Conservation (phyloP, 371 early-diverging fungal genomes). For the Mortierella sp. region DNA sequence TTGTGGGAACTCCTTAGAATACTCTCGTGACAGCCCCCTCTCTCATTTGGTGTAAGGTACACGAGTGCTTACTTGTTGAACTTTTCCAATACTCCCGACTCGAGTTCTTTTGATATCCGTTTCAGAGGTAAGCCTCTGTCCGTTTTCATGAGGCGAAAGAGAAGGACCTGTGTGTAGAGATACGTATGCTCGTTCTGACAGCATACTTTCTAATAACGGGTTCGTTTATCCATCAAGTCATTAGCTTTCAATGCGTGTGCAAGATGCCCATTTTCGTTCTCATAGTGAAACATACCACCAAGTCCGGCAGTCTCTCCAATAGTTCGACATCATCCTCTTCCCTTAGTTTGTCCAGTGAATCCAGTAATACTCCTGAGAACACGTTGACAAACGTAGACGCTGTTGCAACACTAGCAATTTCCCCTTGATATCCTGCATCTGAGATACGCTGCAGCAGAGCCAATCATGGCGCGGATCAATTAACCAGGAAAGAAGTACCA, state of each 20-base stretch:
- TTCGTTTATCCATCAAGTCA: too few relatives aligned
- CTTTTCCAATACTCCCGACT: conserved; percentile 58
- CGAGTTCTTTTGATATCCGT: conserved; percentile 71
- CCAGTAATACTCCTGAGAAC: conserved; percentile 68
- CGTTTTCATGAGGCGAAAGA: conserved; percentile 62
- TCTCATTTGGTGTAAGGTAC: not conserved
- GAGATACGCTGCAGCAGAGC: conserved; percentile 59
- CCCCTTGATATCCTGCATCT: conserved; percentile 72
- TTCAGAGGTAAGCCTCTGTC: conserved; percentile 62
- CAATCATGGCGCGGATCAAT: not conserved
- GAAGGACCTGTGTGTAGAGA: conserved; percentile 68
- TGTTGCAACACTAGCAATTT: conserved; percentile 69
- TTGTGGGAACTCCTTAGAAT: not conserved
- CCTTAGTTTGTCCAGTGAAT: conserved; percentile 63
- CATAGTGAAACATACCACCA: conserved; percentile 55
- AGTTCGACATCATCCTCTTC: conserved; percentile 66
- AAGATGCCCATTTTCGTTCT: not conserved
- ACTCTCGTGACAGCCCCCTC: not conserved
- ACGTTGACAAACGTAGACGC: conserved; percentile 72
- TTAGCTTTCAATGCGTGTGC: too few relatives aligned
- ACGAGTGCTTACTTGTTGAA: conserved; percentile 40
- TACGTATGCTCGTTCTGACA: conserved; percentile 78
- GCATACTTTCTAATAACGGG: conserved; percentile 60
- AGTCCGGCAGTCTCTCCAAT: conserved; percentile 58
- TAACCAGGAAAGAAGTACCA: not conserved